Evolutionary conservation across 352 stramenopile genomes (phyloP), one percentile per base, ranked within the genome.

Genomic region (Thraustotheca clavata): DNA sequence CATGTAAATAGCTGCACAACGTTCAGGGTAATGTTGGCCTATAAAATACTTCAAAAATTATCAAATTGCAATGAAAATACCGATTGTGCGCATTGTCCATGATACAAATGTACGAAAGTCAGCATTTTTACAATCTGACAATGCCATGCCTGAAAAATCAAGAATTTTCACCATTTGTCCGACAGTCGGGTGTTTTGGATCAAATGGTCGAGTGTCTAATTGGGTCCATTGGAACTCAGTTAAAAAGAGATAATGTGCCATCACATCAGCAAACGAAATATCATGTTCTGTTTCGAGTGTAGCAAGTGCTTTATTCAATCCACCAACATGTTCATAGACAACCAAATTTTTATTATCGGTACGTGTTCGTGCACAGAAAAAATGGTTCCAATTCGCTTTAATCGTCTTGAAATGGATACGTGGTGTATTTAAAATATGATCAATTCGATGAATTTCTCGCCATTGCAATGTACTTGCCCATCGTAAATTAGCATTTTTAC

Each of bases 1-100:
- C n/a, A 65, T 54, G 41, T 65, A 65, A 32, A 65, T 35, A 32
- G 47, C 57, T 20, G 35, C 57, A 33, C 57, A 65, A 14, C 57
- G 57, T 27, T 65, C 57, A 35, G 57, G 57, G 41, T 65, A 65
- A 32, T 65, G 57, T 46, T 54, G 57, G 57, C 57, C 57, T 65
- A 62, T 22, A 60, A 48, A 48, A 33, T 33, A 26, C 26, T 27
- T 52, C 8, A 50, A 29, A 4, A 29, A 52, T 48, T 38, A 3
- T 40, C 5, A 65, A 55, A 22, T 8, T 38, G 20, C n/a, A 22
- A 49, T 4, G 5, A 5, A 18, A n/a, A 20, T 55, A 65, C 57
- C 57, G 24, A 65, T 65, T 4, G 57, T 65, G 57, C 57, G 57
- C 57, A 65, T 54, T 8, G 57, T 65, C 57, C 57, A 65, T 11